Conservation (phyloP, 352 stramenopile species). For the Pythium phragmitis region DNA sequence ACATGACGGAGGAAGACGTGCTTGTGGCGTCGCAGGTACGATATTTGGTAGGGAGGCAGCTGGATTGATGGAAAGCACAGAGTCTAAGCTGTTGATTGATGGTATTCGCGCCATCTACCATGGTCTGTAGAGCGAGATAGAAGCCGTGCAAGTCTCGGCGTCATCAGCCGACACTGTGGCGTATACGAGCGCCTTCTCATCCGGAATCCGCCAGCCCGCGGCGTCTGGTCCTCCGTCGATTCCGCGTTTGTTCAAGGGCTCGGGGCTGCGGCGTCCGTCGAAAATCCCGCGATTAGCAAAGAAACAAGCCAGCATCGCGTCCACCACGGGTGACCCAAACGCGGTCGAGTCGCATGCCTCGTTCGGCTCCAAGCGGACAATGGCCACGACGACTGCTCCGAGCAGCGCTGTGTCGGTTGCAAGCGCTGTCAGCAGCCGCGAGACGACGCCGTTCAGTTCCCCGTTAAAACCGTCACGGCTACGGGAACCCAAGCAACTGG, state of each 20-base stretch:
- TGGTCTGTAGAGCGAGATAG: constrained; percentile 4
- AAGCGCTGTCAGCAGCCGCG: constrained; percentile 16
- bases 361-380: background rate
- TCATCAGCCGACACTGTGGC: background rate
- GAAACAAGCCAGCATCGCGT: constrained; percentile 13
- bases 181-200: background rate
- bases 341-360: background rate
- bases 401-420: constrained; percentile 10
- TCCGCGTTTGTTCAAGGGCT: constrained; percentile 2
- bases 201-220: background rate
- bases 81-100: constrained; percentile 7
- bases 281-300: constrained; percentile 21
- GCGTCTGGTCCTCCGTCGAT: background rate
- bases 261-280: constrained; percentile 15
- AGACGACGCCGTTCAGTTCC: constrained; percentile 25
- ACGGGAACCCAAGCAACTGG: constrained; percentile 9
- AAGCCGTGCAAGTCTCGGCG: background rate
- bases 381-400: background rate
- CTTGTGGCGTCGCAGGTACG: constrained; percentile 4
- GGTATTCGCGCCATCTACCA: background rate
- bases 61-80: background rate
- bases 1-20: constrained; percentile 9
- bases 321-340: background rate
- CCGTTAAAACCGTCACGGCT: constrained; percentile 1
- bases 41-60: too few species aligned